A percentile compares a stretch with the other conserved stretches of the same genome.
These are phyloP conservation scores for Cytospora piceae DNA, from an alignment of 2,329 filamentous ascomycete genomes.

Conservation along the genomic window DNA sequence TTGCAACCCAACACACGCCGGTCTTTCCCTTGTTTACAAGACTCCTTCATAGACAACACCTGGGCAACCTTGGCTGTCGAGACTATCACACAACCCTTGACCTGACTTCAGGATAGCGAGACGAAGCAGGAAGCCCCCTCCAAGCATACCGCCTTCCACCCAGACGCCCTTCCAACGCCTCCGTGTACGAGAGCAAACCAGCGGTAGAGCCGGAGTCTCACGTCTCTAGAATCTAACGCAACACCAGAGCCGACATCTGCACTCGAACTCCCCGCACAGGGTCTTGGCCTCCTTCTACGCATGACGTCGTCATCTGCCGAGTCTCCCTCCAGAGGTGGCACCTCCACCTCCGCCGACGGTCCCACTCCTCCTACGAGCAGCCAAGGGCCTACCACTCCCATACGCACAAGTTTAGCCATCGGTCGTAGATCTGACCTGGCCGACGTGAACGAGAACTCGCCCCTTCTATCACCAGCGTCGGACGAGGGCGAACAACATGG, in stretches of 20 bases:
- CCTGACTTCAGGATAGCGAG: neutral
- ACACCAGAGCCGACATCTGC: neutral
- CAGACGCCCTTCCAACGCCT: neutral
- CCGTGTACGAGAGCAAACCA: neutral
- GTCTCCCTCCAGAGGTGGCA: constrained; percentile 36
- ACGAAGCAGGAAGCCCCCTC: neutral
- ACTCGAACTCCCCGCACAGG: neutral
- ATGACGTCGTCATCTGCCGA: constrained; percentile 48
- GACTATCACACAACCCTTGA: neutral
- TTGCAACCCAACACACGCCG: neutral
- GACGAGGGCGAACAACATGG: constrained; percentile 36
- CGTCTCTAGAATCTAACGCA: neutral
- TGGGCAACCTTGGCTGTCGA: neutral
- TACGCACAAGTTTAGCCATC: constrained; percentile 32
- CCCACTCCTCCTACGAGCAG: constrained; percentile 25
- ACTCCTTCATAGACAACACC: neutral
- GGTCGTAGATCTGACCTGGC: constrained; percentile 30
- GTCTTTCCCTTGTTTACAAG: neutral
- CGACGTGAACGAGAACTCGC: constrained; percentile 50
- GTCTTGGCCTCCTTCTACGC: constrained; percentile 27
- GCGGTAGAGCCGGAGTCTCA: neutral
- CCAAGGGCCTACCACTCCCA: constrained; percentile 29
- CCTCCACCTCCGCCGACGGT: constrained; percentile 35
- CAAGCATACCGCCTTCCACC: neutral
- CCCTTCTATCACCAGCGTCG: constrained; percentile 49